Percentiles rank a stretch among this genome's conserved stretches.
phyloP scores from a whole-genome alignment of 805 yeast species.

The Sugiyamaella mastotermitis region DNA sequence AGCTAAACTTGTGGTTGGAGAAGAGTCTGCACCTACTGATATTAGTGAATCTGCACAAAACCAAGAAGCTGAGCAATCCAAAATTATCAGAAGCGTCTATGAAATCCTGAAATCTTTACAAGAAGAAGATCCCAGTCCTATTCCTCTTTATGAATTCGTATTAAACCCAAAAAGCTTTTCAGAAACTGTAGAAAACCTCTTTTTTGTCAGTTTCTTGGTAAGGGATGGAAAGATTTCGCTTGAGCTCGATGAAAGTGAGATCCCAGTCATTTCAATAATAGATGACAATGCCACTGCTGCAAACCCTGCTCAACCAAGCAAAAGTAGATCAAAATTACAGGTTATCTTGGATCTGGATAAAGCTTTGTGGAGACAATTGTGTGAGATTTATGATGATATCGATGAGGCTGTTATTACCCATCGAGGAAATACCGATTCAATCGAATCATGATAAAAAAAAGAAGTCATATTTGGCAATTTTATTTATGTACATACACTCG shows the following conservation, averaged over 20 bases:
- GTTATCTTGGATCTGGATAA: conserved; percentile 68
- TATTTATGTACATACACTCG: background rate
- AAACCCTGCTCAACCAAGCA: conserved; percentile 16
- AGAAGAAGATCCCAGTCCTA: conserved; percentile 29
- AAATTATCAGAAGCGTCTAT: conserved; percentile 46
- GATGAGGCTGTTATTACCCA: conserved; percentile 47
- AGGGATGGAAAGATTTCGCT: conserved; percentile 62
- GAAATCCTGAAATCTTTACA: conserved; percentile 32
- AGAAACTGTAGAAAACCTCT: conserved; percentile 78
- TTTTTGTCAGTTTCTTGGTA: conserved; percentile 73
- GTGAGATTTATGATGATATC: conserved; percentile 46
- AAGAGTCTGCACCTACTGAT: conserved; percentile 40
- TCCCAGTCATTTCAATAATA: conserved; percentile 21
- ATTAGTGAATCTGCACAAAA: conserved; percentile 41
- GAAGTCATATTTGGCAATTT: too few species aligned
- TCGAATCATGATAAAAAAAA: too few species aligned
- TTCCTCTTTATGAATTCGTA: conserved; percentile 60
- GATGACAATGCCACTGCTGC: conserved; percentile 5
- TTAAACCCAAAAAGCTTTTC: conserved; percentile 72
- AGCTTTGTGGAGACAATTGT: conserved; percentile 55
- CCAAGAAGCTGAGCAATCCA: conserved; percentile 56
- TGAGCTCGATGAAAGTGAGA: conserved; percentile 36
- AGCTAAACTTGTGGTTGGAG: conserved; percentile 6
- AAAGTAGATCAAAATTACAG: conserved; percentile 38
- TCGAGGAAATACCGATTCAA: conserved; percentile 7